Evolutionary conservation across 1,139 yeast genomes (phyloP).

Genomic region (Suhomyces bolitotheri): DNA sequence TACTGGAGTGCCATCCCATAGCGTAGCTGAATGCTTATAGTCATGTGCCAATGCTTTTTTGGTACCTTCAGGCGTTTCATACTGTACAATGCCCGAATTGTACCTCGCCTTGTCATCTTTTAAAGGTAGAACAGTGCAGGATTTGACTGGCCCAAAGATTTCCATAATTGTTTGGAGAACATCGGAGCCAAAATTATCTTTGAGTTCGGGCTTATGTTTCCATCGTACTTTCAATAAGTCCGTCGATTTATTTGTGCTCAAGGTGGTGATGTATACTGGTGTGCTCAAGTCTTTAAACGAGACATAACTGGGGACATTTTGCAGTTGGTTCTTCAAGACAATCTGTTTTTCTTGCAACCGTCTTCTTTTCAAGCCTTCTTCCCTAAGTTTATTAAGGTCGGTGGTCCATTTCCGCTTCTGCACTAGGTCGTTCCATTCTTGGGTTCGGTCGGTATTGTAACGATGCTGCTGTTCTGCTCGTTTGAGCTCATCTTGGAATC

Average conservation of each 20-base stretch:
- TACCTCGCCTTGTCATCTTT: conserved; percentile 29
- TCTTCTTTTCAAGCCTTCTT: conserved; percentile 33
- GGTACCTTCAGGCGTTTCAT: conserved; percentile 25
- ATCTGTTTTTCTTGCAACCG: conserved; percentile 22
- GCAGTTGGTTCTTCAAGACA: neutral
- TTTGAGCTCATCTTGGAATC: conserved; percentile 37
- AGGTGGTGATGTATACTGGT: conserved; percentile 5
- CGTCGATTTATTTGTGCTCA: neutral
- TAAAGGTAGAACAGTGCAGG: conserved; percentile 16
- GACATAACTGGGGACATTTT: conserved; percentile 15
- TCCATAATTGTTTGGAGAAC: conserved; percentile 43
- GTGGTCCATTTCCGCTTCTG: conserved; percentile 13
- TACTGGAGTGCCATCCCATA: conserved; percentile 51
- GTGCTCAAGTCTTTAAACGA: conserved; percentile 23
- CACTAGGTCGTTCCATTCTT: conserved; percentile 7
- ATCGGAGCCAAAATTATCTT: conserved; percentile 31
- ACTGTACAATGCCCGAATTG: conserved; percentile 40
- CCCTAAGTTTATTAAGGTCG: conserved; percentile 31
- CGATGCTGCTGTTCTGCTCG: conserved; percentile 26
- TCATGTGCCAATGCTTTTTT: conserved; percentile 41
- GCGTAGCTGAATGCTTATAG: conserved; percentile 38
- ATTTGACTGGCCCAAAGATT: conserved; percentile 44
- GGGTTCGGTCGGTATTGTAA: conserved; percentile 7
- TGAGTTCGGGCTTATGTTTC: conserved; percentile 44
- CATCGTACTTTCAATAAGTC: conserved; percentile 33